These are phyloP conservation scores for Erythrobasidium hasegawianum DNA, from an alignment of 1,284 basidiomycete species.

Conservation along the genomic window DNA sequence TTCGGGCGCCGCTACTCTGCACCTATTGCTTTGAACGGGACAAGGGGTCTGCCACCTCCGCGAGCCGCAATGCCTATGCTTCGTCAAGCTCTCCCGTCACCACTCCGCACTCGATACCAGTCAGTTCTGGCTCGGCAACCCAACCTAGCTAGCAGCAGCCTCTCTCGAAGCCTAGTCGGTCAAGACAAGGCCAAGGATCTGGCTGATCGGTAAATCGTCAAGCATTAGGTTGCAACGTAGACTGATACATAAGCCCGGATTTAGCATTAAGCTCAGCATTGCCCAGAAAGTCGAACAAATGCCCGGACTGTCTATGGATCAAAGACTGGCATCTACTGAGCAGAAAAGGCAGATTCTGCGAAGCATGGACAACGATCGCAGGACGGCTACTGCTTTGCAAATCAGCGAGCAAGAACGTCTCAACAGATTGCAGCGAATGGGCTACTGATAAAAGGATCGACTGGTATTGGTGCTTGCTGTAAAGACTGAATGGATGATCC, in stretches of 20 bases:
- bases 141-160: conserved; percentile 3
- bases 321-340: conserved; percentile 27
- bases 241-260: not conserved
- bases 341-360: conserved; percentile 32
- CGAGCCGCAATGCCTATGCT: conserved; percentile 11
- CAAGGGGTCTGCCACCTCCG: conserved; percentile 29
- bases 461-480: too few species aligned
- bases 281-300: conserved; percentile 25
- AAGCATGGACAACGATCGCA: conserved; percentile 28
- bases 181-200: conserved; percentile 27
- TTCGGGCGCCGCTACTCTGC: conserved; percentile 29
- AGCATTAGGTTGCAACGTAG: not conserved
- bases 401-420: conserved; percentile 18
- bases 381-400: not conserved
- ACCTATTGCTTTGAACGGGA: conserved; percentile 24
- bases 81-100: conserved; percentile 7
- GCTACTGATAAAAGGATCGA: not conserved
- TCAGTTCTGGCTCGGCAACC: conserved; percentile 22
- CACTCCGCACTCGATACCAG: conserved; percentile 1
- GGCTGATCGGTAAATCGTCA: conserved; percentile 1
- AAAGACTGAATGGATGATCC: too few species aligned
- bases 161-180: conserved; percentile 2
- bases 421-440: conserved; percentile 10
- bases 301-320: conserved; percentile 3
- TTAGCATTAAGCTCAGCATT: conserved; percentile 20